Evolutionary conservation across 805 yeast species (phyloP).

Genomic region (Lipomyces lipofer): DNA sequence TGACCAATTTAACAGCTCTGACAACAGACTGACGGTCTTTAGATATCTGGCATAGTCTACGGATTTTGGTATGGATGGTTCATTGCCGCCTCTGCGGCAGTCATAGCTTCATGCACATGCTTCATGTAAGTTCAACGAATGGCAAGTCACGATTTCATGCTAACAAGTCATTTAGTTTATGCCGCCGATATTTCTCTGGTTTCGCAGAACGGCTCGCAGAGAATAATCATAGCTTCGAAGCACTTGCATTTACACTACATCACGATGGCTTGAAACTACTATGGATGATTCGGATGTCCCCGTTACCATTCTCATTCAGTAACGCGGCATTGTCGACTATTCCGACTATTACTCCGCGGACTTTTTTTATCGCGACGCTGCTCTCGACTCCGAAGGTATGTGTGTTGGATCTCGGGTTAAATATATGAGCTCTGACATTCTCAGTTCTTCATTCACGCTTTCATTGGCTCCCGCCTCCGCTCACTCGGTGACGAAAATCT

Average conservation of each 20-base stretch:
- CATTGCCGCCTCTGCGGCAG: slow-evolving; percentile 64
- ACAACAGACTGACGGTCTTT: slow-evolving; percentile 40
- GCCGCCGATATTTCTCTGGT: slow-evolving; percentile 57
- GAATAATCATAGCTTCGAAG: slow-evolving; percentile 64
- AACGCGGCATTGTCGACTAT: slow-evolving; percentile 91
- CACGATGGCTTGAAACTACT: slow-evolving; percentile 66
- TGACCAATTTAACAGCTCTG: slow-evolving; percentile 44
- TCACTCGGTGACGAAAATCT: slow-evolving; percentile 24
- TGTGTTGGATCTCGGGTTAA: neutral
- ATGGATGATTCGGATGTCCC: slow-evolving; percentile 77
- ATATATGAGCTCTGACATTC: neutral
- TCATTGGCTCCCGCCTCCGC: slow-evolving; percentile 30
- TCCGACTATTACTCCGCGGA: slow-evolving; percentile 64
- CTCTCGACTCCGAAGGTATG: slow-evolving; percentile 68
- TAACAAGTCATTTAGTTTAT: slow-evolving; percentile 43
- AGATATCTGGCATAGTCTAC: slow-evolving; percentile 68
- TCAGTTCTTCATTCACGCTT: slow-evolving; percentile 26
- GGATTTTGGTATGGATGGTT: slow-evolving; percentile 84
- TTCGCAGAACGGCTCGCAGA: slow-evolving; percentile 63
- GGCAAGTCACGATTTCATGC: too few species aligned
- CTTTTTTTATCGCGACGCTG: slow-evolving; percentile 69
- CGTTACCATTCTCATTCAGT: slow-evolving; percentile 87
- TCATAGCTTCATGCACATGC: slow-evolving; percentile 72
- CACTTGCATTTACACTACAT: slow-evolving; percentile 74
- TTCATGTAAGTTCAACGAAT: slow-evolving; percentile 48